These are phyloP conservation scores for Fusarium subglutinans DNA, from an alignment of 2,329 filamentous ascomycete species.

Conservation along the genomic window DNA sequence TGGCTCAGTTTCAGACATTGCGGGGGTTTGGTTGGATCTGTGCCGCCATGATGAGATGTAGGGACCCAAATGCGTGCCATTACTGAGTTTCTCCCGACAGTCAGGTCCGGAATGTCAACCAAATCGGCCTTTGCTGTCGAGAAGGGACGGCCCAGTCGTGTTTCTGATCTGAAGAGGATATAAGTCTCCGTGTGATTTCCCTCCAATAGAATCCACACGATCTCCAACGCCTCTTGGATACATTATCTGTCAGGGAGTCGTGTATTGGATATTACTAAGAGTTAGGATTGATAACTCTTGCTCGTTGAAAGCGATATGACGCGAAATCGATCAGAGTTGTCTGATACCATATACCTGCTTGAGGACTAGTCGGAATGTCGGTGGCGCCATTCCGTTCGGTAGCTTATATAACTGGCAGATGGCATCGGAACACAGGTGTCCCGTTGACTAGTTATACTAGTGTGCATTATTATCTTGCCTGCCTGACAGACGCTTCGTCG, in stretches of 20 bases:
- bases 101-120: constrained; percentile 10
- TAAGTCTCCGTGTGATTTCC: not conserved
- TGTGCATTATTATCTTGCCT: constrained; percentile 14
- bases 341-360: constrained; percentile 10
- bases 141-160: not conserved
- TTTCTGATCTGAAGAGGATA: not conserved
- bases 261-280: not conserved
- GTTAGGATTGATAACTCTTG: not conserved
- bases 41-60: constrained; percentile 7
- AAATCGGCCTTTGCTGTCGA: not conserved
- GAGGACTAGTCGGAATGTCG: constrained; percentile 6
- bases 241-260: not conserved
- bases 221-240: not conserved
- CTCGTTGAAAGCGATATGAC: constrained; percentile 2
- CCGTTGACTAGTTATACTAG: constrained; percentile 21
- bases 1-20: constrained; percentile 33
- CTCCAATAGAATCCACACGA: not conserved
- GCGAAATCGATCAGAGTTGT: not conserved
- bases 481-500: not conserved
- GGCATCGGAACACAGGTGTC: constrained; percentile 11
- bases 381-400: constrained; percentile 35
- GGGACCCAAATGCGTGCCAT: constrained; percentile 20
- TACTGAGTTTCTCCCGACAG: constrained; percentile 5
- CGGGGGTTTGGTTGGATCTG: constrained; percentile 20
- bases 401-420: constrained; percentile 23